Evolutionary conservation across 2,329 filamentous ascomycete genomes (phyloP).

Genomic region (Eurotiales sp.): DNA sequence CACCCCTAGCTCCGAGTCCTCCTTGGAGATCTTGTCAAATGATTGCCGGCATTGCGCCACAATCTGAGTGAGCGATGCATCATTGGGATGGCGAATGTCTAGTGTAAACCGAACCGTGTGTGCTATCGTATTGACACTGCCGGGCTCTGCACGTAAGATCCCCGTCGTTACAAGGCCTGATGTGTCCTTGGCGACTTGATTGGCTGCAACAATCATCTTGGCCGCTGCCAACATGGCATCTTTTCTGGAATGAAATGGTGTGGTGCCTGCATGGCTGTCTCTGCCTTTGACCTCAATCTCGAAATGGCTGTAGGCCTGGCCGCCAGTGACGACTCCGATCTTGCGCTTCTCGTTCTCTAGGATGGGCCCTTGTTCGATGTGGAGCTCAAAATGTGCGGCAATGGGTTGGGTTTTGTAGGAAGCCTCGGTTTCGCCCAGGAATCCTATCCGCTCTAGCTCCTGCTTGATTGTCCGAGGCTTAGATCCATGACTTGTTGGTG

Average conservation of each 20-base stretch:
- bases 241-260: conserved; percentile 57
- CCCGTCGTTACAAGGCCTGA: conserved; percentile 62
- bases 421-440: conserved; percentile 55
- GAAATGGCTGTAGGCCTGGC: conserved; percentile 68
- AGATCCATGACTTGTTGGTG: conserved; percentile 37
- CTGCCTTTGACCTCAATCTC: conserved; percentile 60
- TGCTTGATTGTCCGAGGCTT: conserved; percentile 52
- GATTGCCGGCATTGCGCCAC: conserved; percentile 52
- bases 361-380: conserved; percentile 75
- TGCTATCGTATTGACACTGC: conserved; percentile 65
- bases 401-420: conserved; percentile 57
- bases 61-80: conserved; percentile 53
- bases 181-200: conserved; percentile 56
- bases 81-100: conserved; percentile 58
- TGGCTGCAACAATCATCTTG: conserved; percentile 61
- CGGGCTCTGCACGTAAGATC: conserved; percentile 59
- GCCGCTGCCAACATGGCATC: conserved; percentile 63
- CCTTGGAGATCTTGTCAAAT: conserved; percentile 54
- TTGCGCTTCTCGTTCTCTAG: conserved; percentile 59
- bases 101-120: conserved; percentile 61
- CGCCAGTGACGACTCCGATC: conserved; percentile 64
- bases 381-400: conserved; percentile 73
- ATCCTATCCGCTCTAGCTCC: conserved; percentile 65
- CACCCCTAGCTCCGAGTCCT: conserved; percentile 46
- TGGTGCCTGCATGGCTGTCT: conserved; percentile 69